phyloP scores from a whole-genome alignment of 805 yeast species.

The Monosporozyma aerobia region DNA sequence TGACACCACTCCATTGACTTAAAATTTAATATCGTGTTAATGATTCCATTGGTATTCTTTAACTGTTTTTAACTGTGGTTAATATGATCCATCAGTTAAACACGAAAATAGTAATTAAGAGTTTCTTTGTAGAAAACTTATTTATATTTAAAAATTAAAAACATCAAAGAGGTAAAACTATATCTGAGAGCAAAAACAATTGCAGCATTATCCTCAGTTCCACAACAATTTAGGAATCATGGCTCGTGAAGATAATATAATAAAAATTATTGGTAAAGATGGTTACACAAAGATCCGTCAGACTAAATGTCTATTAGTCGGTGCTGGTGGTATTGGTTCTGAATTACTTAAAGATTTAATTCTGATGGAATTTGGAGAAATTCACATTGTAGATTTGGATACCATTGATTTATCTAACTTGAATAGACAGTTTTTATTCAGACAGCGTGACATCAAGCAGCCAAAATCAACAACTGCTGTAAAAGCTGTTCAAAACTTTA shows the following conservation, averaged over 20 bases:
- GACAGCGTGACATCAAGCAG: conserved; percentile 81
- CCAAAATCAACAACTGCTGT: conserved; percentile 82
- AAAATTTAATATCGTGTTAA: too few species aligned
- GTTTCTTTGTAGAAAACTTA: too few species aligned
- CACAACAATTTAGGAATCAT: conserved; percentile 2
- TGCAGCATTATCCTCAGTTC: not conserved
- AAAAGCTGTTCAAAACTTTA: conserved; percentile 69
- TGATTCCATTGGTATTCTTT: too few species aligned
- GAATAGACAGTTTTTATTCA: conserved; percentile 86
- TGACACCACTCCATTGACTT: too few species aligned
- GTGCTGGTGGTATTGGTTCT: conserved; percentile 97
- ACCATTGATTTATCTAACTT: conserved; percentile 88
- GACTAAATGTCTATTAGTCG: conserved; percentile 68
- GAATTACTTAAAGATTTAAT: conserved; percentile 77
- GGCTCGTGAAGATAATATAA: conserved; percentile 18
- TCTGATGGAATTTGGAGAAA: conserved; percentile 72
- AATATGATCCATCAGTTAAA: too few species aligned
- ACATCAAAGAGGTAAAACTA: not conserved
- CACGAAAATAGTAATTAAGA: too few species aligned
- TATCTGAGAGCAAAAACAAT: not conserved
- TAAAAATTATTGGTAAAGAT: conserved; percentile 21
- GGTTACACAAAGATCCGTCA: conserved; percentile 20
- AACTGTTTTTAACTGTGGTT: too few species aligned
- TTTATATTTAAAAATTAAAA: too few species aligned
- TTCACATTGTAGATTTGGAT: conserved; percentile 89